phyloP scores from a whole-genome alignment of 2,329 filamentous ascomycete species.

The Fusarium goolgardi region DNA sequence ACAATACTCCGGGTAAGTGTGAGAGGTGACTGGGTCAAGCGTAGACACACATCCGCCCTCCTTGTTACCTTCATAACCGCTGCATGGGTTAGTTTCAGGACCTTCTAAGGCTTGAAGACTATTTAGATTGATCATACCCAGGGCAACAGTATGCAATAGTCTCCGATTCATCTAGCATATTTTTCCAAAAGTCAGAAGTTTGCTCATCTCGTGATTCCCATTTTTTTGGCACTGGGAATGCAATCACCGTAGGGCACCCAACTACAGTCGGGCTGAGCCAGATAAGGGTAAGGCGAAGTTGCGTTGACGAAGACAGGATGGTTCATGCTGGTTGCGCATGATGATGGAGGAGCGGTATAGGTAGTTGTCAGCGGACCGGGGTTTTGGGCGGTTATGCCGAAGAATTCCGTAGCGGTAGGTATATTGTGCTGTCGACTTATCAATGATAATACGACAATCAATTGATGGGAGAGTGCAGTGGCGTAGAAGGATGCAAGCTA shows the following conservation, averaged over 20 bases:
- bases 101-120: fast-evolving
- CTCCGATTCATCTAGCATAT: neutral
- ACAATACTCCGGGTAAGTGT: slow-evolving; percentile 1
- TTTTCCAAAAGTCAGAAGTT: neutral
- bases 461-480: no score
- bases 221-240: neutral
- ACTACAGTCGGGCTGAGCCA: no score
- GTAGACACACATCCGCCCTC: neutral
- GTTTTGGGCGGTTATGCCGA: neutral
- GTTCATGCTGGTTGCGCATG: neutral
- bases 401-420: slow-evolving; percentile 13
- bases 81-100: neutral
- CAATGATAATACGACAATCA: neutral
- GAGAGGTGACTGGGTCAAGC: neutral
- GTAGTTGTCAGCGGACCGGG: slow-evolving; percentile 4
- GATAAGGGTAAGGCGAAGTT: fast-evolving
- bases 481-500: no score
- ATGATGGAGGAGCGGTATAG: neutral
- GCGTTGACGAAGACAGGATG: neutral
- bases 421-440: neutral
- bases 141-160: slow-evolving; percentile 17
- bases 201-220: neutral
- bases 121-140: neutral
- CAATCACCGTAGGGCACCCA: no score
- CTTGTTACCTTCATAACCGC: neutral